A percentile compares a stretch with the other conserved stretches of the same genome.
Evolutionary conservation across 768 basidiomycete genomes (phyloP).

Genomic region (Lentinula guzmanii): DNA sequence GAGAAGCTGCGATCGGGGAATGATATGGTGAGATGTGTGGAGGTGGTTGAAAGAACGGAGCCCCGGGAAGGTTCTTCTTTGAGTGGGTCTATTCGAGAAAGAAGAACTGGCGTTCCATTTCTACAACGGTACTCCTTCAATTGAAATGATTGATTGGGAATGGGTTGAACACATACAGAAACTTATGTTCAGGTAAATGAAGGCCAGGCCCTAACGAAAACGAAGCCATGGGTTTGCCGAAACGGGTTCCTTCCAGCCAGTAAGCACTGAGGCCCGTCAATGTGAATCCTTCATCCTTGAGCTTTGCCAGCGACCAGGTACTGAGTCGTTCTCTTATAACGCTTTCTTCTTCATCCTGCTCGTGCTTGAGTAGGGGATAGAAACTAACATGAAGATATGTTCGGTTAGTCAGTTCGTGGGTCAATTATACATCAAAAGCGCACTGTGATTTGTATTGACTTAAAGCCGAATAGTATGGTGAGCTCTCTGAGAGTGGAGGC

Average conservation of each 20-base stretch:
- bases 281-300: constrained; percentile 69
- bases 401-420: background rate
- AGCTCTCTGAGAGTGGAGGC: constrained; percentile 24
- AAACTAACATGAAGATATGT: constrained; percentile 26
- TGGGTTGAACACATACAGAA: constrained; percentile 47
- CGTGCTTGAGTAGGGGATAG: constrained; percentile 43
- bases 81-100: constrained; percentile 60
- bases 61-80: constrained; percentile 48
- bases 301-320: constrained; percentile 55
- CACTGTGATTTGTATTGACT: constrained; percentile 52
- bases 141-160: background rate
- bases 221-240: constrained; percentile 59
- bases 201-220: constrained; percentile 63
- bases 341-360: constrained; percentile 60
- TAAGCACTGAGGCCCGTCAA: constrained; percentile 60
- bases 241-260: constrained; percentile 61
- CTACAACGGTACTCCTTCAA: constrained; percentile 28
- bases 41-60: constrained; percentile 41
- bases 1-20: constrained; percentile 36
- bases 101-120: constrained; percentile 61
- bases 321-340: constrained; percentile 58
- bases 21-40: constrained; percentile 49
- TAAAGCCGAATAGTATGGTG: constrained; percentile 44
- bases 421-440: constrained; percentile 11
- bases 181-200: constrained; percentile 56